Conservation (phyloP, 305 asterid genomes). For the Andrographis paniculata region DNA sequence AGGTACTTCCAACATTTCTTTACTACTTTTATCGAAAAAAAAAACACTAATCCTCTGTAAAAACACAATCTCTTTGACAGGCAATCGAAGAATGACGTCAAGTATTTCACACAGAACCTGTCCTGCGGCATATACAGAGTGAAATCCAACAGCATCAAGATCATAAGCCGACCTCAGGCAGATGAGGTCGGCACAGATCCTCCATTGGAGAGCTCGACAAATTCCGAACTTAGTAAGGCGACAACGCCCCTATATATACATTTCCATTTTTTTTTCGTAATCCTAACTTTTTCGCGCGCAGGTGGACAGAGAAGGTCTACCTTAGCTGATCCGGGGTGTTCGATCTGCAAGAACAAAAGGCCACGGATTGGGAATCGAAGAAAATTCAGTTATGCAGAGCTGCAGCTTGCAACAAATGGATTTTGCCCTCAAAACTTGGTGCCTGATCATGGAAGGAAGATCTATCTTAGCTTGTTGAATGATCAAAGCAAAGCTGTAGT, state of each 20-base stretch:
- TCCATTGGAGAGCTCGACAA: neutral
- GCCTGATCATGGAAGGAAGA: slow-evolving; percentile 25
- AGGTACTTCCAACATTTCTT: slow-evolving; percentile 21
- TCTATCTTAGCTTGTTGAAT: slow-evolving; percentile 27
- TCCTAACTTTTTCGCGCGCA: neutral
- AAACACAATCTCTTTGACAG: slow-evolving; percentile 15
- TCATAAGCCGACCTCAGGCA: slow-evolving; percentile 24
- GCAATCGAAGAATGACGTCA: slow-evolving; percentile 29
- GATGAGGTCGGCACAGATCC: slow-evolving; percentile 13
- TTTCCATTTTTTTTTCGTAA: neutral
- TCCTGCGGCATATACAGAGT: slow-evolving; percentile 38
- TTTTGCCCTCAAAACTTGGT: slow-evolving; percentile 26
- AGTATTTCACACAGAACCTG: slow-evolving; percentile 33
- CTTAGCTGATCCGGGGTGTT: neutral
- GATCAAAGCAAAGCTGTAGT: slow-evolving; percentile 31
- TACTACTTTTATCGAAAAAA: neutral
- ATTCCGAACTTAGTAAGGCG: slow-evolving; percentile 26
- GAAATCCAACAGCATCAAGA: slow-evolving; percentile 26
- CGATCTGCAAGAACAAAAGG: neutral
- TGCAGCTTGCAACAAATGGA: slow-evolving; percentile 38
- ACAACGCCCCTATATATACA: neutral
- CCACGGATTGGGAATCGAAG: slow-evolving; percentile 12
- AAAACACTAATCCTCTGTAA: neutral
- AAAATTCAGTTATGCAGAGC: slow-evolving; percentile 37
- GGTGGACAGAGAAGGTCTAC: neutral